Conservation (phyloP, 2,329 filamentous ascomycete genomes). For the Colletotrichum echinochloae region DNA sequence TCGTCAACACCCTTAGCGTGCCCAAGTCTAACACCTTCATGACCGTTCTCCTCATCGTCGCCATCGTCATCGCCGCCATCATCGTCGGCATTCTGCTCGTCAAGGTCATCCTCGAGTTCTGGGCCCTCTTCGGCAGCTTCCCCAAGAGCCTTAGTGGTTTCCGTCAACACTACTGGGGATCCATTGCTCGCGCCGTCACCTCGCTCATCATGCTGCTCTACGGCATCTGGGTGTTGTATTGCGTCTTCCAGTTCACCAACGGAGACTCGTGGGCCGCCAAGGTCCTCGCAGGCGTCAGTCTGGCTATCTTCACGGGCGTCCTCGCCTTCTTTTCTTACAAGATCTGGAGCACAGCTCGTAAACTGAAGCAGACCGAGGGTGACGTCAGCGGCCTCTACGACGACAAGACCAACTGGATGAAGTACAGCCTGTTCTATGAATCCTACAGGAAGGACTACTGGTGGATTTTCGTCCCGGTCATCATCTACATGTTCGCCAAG, state of each 20-base stretch:
- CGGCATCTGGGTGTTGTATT: conserved; percentile 95
- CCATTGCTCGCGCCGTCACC: conserved; percentile 89
- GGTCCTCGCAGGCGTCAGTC: conserved; percentile 81
- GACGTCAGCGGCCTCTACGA: conserved; percentile 82
- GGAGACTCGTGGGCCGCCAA: conserved; percentile 97
- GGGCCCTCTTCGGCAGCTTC: conserved; percentile 90
- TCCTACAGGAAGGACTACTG: conserved; percentile 94
- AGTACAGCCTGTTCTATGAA: conserved; percentile 98
- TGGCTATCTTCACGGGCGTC: conserved; percentile 82
- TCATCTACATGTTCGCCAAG: conserved; percentile 91
- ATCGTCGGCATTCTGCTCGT: conserved; percentile 87
- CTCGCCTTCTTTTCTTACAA: conserved; percentile 86
- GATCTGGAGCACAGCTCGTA: conserved; percentile 81
- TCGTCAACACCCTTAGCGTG: conserved; percentile 85
- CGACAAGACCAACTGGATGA: conserved; percentile 88
- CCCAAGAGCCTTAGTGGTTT: conserved; percentile 84
- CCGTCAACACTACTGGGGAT: conserved; percentile 96
- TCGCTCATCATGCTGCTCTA: conserved; percentile 92
- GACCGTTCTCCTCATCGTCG: conserved; percentile 90
- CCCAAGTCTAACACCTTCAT: conserved; percentile 95
- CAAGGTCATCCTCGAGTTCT: conserved; percentile 91
- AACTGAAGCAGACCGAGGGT: conserved; percentile 81
- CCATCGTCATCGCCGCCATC: conserved; percentile 86
- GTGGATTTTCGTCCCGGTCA: conserved; percentile 94
- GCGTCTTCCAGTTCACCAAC: conserved; percentile 92